Conservation (phyloP, 2,329 filamentous ascomycete species). For the Rhynchosporium graminicola region DNA sequence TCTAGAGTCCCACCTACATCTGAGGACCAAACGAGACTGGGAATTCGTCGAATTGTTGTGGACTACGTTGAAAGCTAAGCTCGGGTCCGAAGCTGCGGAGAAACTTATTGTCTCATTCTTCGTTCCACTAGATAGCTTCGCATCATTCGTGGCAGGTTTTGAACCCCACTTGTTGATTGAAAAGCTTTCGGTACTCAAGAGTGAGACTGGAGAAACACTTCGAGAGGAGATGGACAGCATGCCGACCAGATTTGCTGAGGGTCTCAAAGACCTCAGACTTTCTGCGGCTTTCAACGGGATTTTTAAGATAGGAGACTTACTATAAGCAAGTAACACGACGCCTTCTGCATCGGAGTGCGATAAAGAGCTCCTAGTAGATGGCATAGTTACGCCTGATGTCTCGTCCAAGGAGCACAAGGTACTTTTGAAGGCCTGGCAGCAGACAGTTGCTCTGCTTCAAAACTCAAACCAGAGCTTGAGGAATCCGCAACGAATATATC, state of each 20-base stretch:
- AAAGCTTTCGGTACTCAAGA: neutral
- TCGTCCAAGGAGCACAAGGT: neutral
- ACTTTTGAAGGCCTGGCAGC: neutral
- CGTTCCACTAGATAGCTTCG: neutral
- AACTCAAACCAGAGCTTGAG: neutral
- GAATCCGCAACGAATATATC: neutral
- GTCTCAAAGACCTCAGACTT: neutral
- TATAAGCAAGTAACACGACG: neutral
- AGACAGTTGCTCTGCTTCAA: neutral
- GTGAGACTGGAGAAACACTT: neutral
- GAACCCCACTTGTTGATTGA: neutral
- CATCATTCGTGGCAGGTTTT: neutral
- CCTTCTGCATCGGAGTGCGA: neutral
- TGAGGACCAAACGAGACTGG: neutral
- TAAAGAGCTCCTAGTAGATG: neutral
- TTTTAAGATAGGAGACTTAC: neutral
- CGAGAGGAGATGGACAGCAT: neutral
- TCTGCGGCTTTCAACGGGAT: neutral
- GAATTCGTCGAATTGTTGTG: neutral
- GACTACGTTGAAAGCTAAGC: neutral
- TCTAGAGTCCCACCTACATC: neutral
- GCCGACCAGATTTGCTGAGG: neutral
- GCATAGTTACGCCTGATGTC: neutral
- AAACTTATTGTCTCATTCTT: neutral
- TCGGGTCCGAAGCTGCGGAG: neutral